Evolutionary conservation across 805 yeast species (phyloP).

Genomic region (Scheffersomyces spartinae): DNA sequence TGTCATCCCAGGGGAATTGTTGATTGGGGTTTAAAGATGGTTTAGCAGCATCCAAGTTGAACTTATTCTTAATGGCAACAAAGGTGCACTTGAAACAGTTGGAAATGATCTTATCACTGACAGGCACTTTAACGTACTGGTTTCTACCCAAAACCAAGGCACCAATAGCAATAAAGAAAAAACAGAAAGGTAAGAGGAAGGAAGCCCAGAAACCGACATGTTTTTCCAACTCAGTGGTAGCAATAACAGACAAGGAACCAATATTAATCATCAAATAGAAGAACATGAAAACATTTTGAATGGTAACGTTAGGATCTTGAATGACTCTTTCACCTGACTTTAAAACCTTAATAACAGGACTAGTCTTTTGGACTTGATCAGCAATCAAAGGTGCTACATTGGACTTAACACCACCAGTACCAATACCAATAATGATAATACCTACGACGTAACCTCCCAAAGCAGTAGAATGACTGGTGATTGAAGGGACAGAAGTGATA

Average conservation of each 20-base stretch:
- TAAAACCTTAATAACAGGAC: constrained; percentile 45
- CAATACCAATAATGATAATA: constrained; percentile 55
- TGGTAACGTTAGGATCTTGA: constrained; percentile 56
- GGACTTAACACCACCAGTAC: constrained; percentile 75
- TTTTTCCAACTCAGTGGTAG: constrained; percentile 62
- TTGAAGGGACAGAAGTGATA: constrained; percentile 56
- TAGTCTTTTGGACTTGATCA: constrained; percentile 46
- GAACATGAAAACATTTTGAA: constrained; percentile 64
- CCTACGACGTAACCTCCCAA: constrained; percentile 52
- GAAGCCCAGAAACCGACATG: constrained; percentile 68
- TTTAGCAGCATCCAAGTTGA: constrained; percentile 42
- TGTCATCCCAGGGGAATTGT: constrained; percentile 49
- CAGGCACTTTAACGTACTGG: constrained; percentile 46
- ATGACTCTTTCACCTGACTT: constrained; percentile 58
- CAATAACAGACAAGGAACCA: constrained; percentile 66
- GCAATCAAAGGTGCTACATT: constrained; percentile 69
- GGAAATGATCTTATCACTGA: constrained; percentile 49
- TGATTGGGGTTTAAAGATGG: constrained; percentile 41
- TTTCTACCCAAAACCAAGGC: constrained; percentile 45
- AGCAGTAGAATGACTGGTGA: constrained; percentile 37
- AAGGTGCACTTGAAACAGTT: constrained; percentile 34
- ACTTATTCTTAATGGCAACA: constrained; percentile 34
- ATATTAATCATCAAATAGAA: constrained; percentile 69
- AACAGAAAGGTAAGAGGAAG: constrained; percentile 53
- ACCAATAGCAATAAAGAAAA: constrained; percentile 41